Conservation (phyloP, 148 eudicot species). For the Pouteria glomerata region DNA sequence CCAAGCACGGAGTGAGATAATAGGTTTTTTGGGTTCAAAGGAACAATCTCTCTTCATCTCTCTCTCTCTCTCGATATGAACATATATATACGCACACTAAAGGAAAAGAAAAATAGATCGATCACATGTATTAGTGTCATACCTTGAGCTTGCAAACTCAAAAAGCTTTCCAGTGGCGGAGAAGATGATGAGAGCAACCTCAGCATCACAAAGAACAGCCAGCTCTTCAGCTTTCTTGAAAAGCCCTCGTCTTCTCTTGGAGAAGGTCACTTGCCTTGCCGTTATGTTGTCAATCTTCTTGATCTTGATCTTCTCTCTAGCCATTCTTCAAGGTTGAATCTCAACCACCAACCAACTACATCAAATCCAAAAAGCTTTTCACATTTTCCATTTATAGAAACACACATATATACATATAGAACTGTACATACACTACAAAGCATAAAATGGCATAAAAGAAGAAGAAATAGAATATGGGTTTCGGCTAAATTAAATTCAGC, state of each 20-base stretch:
- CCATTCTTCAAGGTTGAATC: too few relatives aligned
- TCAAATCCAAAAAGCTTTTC: too few relatives aligned
- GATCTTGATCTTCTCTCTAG: constrained; percentile 24
- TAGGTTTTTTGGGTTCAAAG: too few relatives aligned
- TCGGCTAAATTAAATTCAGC: not conserved
- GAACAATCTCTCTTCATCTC: too few relatives aligned
- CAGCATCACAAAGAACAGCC: constrained; percentile 39
- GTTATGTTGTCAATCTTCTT: constrained; percentile 37
- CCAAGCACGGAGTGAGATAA: too few relatives aligned
- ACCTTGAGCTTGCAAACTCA: constrained; percentile 38
- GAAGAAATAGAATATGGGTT: not conserved
- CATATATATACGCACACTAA: too few relatives aligned
- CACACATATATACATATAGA: not conserved
- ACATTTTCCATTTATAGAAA: not conserved
- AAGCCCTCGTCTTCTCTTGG: constrained; percentile 37
- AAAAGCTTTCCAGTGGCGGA: constrained; percentile 44
- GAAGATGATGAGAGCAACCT: constrained; percentile 39
- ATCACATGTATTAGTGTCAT: too few relatives aligned
- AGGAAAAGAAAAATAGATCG: too few relatives aligned
- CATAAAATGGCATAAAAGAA: not conserved
- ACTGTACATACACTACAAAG: not conserved
- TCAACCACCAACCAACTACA: not conserved
- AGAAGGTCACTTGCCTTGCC: constrained; percentile 42
- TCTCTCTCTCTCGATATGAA: too few relatives aligned
- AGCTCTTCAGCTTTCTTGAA: constrained; percentile 45